Percentiles rank a stretch among this genome's conserved stretches.
Evolutionary conservation across 1,139 yeast species (phyloP).

Genomic region (Blastobotrys aristatus): DNA sequence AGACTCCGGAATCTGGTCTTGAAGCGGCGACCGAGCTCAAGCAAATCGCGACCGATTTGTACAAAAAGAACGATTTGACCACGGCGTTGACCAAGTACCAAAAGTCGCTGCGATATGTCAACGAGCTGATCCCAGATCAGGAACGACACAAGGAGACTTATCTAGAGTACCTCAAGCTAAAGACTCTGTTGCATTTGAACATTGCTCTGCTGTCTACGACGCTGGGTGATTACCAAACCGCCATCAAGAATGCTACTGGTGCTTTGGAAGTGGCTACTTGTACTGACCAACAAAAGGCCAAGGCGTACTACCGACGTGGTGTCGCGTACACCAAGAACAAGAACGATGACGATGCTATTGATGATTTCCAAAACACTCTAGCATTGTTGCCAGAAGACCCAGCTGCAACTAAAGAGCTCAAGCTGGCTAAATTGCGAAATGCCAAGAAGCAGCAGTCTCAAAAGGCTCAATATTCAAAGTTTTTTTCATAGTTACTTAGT

Average conservation of each 20-base stretch:
- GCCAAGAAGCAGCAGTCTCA: constrained; percentile 61
- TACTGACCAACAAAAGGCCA: constrained; percentile 67
- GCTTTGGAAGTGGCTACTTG: constrained; percentile 61
- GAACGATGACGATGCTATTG: constrained; percentile 67
- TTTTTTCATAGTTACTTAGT: constrained; percentile 49
- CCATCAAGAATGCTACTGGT: constrained; percentile 54
- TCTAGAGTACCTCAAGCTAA: constrained; percentile 37
- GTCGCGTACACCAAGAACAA: constrained; percentile 61
- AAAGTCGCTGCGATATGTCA: constrained; percentile 64
- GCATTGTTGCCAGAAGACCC: constrained; percentile 65
- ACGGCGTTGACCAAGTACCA: constrained; percentile 61
- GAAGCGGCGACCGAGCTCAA: constrained; percentile 44
- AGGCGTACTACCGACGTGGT: constrained; percentile 84
- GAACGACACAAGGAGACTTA: constrained; percentile 39
- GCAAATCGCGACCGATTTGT: constrained; percentile 68
- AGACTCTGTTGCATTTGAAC: constrained; percentile 62
- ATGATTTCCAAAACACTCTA: constrained; percentile 62
- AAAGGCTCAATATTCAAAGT: constrained; percentile 79
- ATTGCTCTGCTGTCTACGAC: constrained; percentile 72
- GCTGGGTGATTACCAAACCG: constrained; percentile 50
- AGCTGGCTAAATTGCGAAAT: constrained; percentile 51
- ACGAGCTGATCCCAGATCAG: constrained; percentile 60
- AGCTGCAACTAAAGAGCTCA: constrained; percentile 64
- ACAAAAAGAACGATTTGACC: constrained; percentile 48
- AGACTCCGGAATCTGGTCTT: constrained; percentile 38